Percentiles rank a stretch among this genome's conserved stretches.
phyloP scores from a whole-genome alignment of 192 early-diverging fungal species.

The Entomortierella beljakovae region DNA sequence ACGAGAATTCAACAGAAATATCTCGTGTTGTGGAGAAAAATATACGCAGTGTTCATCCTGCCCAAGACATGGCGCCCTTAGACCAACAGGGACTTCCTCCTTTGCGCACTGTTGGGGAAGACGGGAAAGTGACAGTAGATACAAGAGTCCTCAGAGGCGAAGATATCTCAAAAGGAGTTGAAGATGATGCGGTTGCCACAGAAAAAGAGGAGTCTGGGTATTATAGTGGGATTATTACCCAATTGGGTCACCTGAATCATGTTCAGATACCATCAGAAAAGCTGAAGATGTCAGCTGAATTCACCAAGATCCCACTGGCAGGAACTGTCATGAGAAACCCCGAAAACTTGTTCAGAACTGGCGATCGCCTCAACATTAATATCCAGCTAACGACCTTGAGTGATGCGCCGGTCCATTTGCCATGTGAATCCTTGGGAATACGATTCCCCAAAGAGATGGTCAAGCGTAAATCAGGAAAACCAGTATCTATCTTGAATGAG shows the following conservation, averaged over 20 bases:
- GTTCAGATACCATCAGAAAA: conserved; percentile 15
- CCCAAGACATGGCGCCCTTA: conserved; percentile 36
- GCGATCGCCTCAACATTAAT: conserved; percentile 25
- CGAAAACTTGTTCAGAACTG: conserved; percentile 33
- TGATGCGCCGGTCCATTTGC: neutral
- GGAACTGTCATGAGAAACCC: neutral
- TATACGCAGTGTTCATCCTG: conserved; percentile 20
- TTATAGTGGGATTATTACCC: conserved; percentile 24
- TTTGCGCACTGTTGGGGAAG: conserved; percentile 11
- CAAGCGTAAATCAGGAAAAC: conserved; percentile 17
- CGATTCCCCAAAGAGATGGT: conserved; percentile 44
- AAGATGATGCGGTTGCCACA: neutral
- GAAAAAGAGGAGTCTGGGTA: conserved; percentile 42
- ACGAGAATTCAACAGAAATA: too few species aligned
- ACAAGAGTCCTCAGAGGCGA: conserved; percentile 26
- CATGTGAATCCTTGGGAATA: conserved; percentile 23
- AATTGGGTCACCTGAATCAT: conserved; percentile 1
- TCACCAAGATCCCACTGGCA: neutral
- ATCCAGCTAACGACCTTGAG: conserved; percentile 15
- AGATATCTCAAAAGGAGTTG: conserved; percentile 29
- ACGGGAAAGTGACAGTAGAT: conserved; percentile 24
- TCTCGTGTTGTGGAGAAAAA: conserved; percentile 8
- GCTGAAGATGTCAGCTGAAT: conserved; percentile 16
- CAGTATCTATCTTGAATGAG: conserved; percentile 27
- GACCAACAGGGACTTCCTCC: conserved; percentile 36